Base-by-base conservation (phyloP, 225 moss, liverwort and hornwort species). In the Neckera pumila region DNA sequence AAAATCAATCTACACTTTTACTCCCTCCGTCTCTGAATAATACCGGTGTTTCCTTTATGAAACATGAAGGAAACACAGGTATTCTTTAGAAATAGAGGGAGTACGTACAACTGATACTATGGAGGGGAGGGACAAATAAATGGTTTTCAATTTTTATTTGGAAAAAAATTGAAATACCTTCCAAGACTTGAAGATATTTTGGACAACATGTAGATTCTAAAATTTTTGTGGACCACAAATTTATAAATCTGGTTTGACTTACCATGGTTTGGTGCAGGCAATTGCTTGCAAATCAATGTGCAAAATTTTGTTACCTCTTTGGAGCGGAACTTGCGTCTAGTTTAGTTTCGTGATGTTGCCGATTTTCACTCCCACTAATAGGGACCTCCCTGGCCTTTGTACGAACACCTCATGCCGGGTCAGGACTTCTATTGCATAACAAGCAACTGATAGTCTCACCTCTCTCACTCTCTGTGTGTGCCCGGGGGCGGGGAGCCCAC, bases 241-340 rank as follows among this genome's bases (percentile, higher is more conserved):
- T 7, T n/a, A n/a, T n/a, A n/a, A 20, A 27, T 4, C 6, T 10
- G 45, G 1, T n/a, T 5, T 3, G 1, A 78, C 36, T 77, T 23
- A 54, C 56, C 77, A 10, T 9, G 14, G 14, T 3, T 54, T 0
- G 2, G 9, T 2, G 7, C 6, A n/a, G n/a, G n/a, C n/a, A 7
- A 27, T 58, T 27, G 17, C 58, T 27, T 11, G 4, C 7, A 23
- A 27, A n/a, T 17, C 8, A 7, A 10, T 1, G 10, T 56, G 2
- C 23, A 7, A n/a, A 17, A 3, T 22, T 34, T 38, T 38, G 7
- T 58, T 57, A 38, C 58, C 3, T 0, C 6, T 7, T 26, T 28
- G 34, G 53, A 34, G 51, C 8, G 1, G 76, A 30, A 12, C 7
- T 57, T 7, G 15, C 1, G 26, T 36, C 18, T n/a, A n/a, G n/a